phyloP scores from a whole-genome alignment of 148 eudicot species.

The Silene latifolia region DNA sequence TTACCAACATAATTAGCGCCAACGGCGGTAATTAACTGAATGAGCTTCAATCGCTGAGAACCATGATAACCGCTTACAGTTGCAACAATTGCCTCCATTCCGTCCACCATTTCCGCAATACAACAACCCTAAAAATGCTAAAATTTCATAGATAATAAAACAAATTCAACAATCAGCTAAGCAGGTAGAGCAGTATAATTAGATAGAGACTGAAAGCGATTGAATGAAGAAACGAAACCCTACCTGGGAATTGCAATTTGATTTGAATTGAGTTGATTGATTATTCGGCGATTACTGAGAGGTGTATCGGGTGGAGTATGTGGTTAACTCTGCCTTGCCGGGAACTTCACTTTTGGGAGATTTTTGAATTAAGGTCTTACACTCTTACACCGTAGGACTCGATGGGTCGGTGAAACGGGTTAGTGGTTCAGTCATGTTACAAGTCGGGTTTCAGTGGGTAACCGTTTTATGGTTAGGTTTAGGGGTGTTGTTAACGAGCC shows the following conservation, averaged over 20 bases:
- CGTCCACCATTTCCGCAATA: conserved; percentile 28
- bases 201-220: background rate
- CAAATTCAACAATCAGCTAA: background rate
- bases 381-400: no score
- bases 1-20: conserved; percentile 76
- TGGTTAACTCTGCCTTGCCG: background rate
- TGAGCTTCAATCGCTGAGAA: conserved; percentile 55
- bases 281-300: background rate
- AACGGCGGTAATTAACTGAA: conserved; percentile 47
- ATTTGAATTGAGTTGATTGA: background rate
- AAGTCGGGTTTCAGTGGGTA: no score
- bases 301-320: no score
- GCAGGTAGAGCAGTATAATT: background rate
- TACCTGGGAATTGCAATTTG: background rate
- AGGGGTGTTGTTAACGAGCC: no score
- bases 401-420: no score
- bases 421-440: no score
- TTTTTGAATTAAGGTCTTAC: background rate
- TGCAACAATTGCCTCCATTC: conserved; percentile 70
- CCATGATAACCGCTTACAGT: conserved; percentile 88
- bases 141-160: background rate
- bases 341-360: background rate
- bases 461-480: no score
- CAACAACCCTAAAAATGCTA: conserved; percentile 16
- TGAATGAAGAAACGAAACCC: background rate